A percentile compares a stretch with the other conserved stretches of the same genome.
Conservation (phyloP, 1,284 basidiomycete genomes). For the Laetiporus sulphureus region DNA sequence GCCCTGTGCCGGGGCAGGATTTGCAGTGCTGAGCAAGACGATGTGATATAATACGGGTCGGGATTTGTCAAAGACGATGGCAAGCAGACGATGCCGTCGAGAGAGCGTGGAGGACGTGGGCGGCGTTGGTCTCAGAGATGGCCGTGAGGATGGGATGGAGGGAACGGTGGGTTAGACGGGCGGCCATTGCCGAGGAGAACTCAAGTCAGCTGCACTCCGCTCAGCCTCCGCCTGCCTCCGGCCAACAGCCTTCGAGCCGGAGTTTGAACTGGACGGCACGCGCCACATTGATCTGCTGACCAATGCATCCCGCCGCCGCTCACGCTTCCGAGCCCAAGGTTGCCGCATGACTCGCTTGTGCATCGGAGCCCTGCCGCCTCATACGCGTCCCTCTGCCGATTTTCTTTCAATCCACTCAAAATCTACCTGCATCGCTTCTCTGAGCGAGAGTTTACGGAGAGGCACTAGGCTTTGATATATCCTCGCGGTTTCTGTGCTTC, state of each 20-base stretch:
- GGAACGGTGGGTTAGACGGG: constrained; percentile 9
- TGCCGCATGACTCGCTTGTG: constrained; percentile 1
- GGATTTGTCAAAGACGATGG: too few relatives aligned
- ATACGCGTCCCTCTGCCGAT: too few relatives aligned
- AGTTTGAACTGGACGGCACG: constrained; percentile 3
- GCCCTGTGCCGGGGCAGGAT: constrained; percentile 4
- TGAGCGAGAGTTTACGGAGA: too few relatives aligned
- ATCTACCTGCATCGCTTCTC: too few relatives aligned
- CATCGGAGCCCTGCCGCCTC: too few relatives aligned
- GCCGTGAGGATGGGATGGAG: constrained; percentile 6
- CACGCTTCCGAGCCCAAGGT: not conserved
- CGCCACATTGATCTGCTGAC: constrained; percentile 12
- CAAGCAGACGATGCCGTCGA: not conserved
- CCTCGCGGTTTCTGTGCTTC: not conserved
- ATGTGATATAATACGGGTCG: too few relatives aligned
- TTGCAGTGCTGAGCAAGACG: not conserved
- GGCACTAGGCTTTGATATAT: too few relatives aligned
- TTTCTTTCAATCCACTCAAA: too few relatives aligned
- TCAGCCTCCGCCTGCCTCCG: not conserved
- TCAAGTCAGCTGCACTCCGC: constrained; percentile 10
- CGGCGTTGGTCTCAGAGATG: constrained; percentile 4
- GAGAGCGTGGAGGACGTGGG: constrained; percentile 6
- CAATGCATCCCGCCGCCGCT: constrained; percentile 8
- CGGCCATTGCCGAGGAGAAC: constrained; percentile 16
- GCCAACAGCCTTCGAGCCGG: constrained; percentile 6